Evolutionary conservation across 495 filamentous ascomycete genomes (phyloP), one percentile per base, ranked within the genome.

Genomic region (Podospora pseudocomata): DNA sequence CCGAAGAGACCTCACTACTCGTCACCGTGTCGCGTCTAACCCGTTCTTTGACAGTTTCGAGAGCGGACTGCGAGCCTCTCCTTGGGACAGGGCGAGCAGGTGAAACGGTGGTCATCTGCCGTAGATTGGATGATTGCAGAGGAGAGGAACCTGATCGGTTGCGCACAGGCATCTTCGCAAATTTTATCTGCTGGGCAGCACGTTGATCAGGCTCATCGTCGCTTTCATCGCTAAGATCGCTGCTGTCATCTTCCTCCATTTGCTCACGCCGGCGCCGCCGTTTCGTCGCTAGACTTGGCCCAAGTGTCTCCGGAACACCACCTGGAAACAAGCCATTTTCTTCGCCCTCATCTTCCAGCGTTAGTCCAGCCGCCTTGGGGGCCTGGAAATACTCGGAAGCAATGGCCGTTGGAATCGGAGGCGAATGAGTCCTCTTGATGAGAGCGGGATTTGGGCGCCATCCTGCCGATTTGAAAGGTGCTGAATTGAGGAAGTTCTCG

Each of bases 221-320:
- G 72, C 93, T 97, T 64, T 98, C 94, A 71, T 97, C 95, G 73
- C 92, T 97, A 68, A 97, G 79, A 76, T 98, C 95, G 75, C 93
- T 97, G 76, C 95, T 98, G 76, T 98, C 96, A 32, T 97, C 96
- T 58, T 98, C 95, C 66, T 97, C 94, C 74, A 91, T 87, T 69
- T 94, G 91, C 72, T 93, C 89, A 53, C 87, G 87, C 63, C 87
- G 84, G 20, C 88, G 81, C 16, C 83, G 81, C 55, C 87, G 80
- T 75, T 85, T 87, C 4, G 81, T 81, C 15, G 81, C 82, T 32
- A 83, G 77, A 59, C 86, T 88, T 7, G 91, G 90, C 1, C 91
- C 92, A 32, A 91, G 82, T 0, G 89, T 87, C 67, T 96, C 91
- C 54, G 85, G 85, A n/a, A 86, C 91, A 30, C 88, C 88, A 58